These are phyloP conservation scores for Microcera coccophila DNA, from an alignment of 2,329 filamentous ascomycete genomes.

Conservation along the genomic window DNA sequence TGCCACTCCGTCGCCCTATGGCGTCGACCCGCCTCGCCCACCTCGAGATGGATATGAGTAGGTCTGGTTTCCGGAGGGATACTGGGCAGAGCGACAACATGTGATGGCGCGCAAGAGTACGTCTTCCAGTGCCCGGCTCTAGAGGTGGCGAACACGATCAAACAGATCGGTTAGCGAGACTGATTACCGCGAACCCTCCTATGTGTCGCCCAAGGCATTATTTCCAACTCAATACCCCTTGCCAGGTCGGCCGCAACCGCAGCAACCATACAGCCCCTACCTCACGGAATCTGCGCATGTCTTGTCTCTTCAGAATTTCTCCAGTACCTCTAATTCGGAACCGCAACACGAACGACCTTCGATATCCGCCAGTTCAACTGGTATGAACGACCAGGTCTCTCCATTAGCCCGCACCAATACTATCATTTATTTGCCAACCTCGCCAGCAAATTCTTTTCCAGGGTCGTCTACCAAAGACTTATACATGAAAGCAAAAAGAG, in stretches of 20 bases:
- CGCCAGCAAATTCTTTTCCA: neutral
- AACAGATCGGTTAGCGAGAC: slow-evolving; percentile 35
- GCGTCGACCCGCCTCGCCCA: slow-evolving; percentile 53
- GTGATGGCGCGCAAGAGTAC: slow-evolving; percentile 25
- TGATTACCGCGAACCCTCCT: slow-evolving; percentile 19
- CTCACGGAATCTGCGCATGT: slow-evolving; percentile 48
- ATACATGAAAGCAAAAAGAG: slow-evolving; percentile 22
- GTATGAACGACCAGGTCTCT: slow-evolving; percentile 8
- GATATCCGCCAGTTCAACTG: slow-evolving; percentile 3
- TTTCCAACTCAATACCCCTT: slow-evolving; percentile 10
- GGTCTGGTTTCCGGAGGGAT: slow-evolving; percentile 61
- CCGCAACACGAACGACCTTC: slow-evolving; percentile 5
- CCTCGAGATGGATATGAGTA: slow-evolving; percentile 54
- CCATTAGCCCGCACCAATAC: slow-evolving; percentile 1
- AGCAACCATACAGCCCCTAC: slow-evolving; percentile 39
- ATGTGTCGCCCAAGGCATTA: slow-evolving; percentile 25
- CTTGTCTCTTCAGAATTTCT: slow-evolving; percentile 40
- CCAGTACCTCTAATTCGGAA: slow-evolving; percentile 7
- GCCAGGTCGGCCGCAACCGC: slow-evolving; percentile 9
- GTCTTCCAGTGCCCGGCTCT: slow-evolving; percentile 32
- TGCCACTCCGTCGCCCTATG: slow-evolving; percentile 18
- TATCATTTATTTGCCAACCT: neutral
- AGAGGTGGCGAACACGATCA: slow-evolving; percentile 41
- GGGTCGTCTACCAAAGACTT: slow-evolving; percentile 1
- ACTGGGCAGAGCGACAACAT: slow-evolving; percentile 57